Evolutionary conservation across 345 rosid genomes (phyloP).

Genomic region (Microcos paniculata): DNA sequence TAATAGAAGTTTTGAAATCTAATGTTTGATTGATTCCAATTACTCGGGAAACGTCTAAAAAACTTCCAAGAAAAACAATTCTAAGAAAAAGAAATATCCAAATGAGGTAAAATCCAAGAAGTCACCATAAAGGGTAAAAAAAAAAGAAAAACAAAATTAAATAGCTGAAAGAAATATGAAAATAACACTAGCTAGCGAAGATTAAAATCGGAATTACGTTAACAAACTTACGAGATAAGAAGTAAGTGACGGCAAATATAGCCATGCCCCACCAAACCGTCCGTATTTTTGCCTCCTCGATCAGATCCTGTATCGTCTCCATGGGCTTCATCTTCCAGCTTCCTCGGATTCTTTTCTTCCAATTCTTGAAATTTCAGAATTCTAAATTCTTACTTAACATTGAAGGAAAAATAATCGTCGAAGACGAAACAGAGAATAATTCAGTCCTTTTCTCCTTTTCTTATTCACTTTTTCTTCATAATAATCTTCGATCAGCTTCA

Average conservation of each 20-base stretch:
- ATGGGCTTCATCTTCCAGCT: conserved; percentile 56
- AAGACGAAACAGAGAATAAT: background rate
- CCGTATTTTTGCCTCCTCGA: conserved; percentile 88
- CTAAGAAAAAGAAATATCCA: background rate
- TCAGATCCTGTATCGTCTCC: conserved; percentile 91
- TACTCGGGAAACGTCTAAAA: background rate
- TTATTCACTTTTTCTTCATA: too few species aligned
- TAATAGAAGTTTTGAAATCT: background rate
- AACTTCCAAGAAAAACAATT: background rate
- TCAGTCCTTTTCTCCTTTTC: background rate
- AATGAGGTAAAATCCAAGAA: background rate
- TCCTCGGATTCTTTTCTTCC: background rate
- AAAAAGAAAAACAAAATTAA: background rate
- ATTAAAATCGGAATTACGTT: background rate
- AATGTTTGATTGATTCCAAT: background rate
- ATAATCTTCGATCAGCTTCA: background rate
- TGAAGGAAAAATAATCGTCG: background rate
- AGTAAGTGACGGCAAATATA: conserved; percentile 73
- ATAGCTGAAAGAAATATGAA: background rate
- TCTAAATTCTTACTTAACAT: conserved; percentile 1
- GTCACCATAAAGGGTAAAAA: background rate
- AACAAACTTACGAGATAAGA: conserved; percentile 72
- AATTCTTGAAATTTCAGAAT: background rate
- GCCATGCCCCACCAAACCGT: conserved; percentile 86
- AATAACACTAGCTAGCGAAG: background rate